Evolutionary conservation across 129 eudicot genomes (phyloP).

Genomic region (Flaveria bidentis): DNA sequence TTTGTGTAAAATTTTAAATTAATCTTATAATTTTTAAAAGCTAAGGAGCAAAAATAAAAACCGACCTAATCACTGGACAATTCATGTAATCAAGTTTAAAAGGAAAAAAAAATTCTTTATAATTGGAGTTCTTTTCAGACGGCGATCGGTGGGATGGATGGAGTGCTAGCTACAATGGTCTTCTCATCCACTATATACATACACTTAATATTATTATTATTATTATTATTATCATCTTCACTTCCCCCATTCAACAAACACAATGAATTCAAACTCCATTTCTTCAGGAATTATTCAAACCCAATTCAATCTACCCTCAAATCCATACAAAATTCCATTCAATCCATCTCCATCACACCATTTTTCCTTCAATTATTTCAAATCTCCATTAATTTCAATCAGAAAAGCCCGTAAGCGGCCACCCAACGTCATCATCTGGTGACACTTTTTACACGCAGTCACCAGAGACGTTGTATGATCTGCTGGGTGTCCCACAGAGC

Average conservation of each 20-base stretch:
- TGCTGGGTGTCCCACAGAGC: conserved; percentile 45
- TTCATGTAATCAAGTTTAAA: too few relatives aligned
- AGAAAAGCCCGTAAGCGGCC: neutral
- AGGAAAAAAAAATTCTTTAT: too few relatives aligned
- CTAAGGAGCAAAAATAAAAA: too few relatives aligned
- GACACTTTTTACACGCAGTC: neutral
- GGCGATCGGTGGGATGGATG: too few relatives aligned
- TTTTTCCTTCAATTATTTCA: conserved; percentile 14
- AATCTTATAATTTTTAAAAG: too few relatives aligned
- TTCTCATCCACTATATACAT: neutral
- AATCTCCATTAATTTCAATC: conserved; percentile 1
- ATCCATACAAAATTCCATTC: neutral
- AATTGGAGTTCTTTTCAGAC: too few relatives aligned
- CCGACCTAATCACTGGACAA: too few relatives aligned
- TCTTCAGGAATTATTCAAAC: conserved; percentile 22
- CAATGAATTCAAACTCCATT: conserved; percentile 7
- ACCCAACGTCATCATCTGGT: neutral
- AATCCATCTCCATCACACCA: neutral
- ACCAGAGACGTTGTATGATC: conserved; percentile 42
- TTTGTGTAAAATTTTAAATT: too few relatives aligned
- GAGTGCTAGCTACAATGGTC: neutral
- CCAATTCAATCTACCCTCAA: conserved; percentile 17
- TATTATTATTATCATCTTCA: neutral
- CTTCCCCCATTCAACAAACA: neutral
- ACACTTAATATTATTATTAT: neutral